Evolutionary conservation across 805 yeast genomes (phyloP), one percentile per base, ranked within the genome.

Genomic region (Sugiyamaella floridensis): DNA sequence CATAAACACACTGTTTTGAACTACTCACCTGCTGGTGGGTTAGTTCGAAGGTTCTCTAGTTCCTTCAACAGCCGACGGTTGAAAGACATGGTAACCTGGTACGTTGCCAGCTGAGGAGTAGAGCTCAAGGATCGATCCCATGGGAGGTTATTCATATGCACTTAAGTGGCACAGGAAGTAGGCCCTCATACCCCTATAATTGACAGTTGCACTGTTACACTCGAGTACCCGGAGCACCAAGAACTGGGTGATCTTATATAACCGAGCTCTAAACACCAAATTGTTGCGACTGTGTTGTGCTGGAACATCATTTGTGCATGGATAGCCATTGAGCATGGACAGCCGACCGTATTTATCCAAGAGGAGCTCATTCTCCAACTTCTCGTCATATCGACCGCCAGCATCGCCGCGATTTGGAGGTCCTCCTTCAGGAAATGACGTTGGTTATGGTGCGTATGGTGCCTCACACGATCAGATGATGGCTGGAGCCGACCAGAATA

Each of bases 281-380:
- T 22, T 22, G 26, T 22, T 22, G 26, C 6, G 3, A 22, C 6
- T 22, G 26, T 22, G 26, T 6, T 6, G 26, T 22, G 26, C 26
- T 6, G 26, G 6, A 6, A 22, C 6, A 3, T 6, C 26, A 22
- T 22, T 22, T 22, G 26, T 22, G 26, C 6, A 22, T 22, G 26
- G 26, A 22, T 22, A 22, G 6, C 26, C 26, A 32, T 32, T 32
- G 37, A 32, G n/a, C 37, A 32, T 32, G 37, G 37, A 32, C n/a
- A 32, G 37, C 29, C 50, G 63, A 43, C 61, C 63, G 45, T 49
- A 54, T 43, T 55, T 60, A 43, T 62, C 61, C 41, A 62, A 62
- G 47, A 57, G 66, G 52, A 50, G 61, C 42, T 62, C 66, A 16
- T 60, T 62, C 49, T 62, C 66, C 45, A 59, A 58, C 40, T 60